Base-by-base conservation (phyloP, 306 rosid species). In the Rosa persica region DNA sequence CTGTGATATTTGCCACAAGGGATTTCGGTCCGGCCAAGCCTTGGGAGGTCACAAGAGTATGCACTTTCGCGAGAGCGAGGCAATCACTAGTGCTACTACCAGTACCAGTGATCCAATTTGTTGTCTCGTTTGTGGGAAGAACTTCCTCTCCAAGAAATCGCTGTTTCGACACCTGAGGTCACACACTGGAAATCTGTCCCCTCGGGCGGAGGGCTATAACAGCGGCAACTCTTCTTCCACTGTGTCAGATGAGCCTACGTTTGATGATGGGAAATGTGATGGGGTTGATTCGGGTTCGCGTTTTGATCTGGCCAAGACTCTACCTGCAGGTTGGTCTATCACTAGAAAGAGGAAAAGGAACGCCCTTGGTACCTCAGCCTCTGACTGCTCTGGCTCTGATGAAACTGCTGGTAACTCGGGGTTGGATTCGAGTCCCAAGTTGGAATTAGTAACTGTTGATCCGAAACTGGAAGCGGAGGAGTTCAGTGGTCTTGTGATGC, bases 21-120 rank as follows among this genome's bases (percentile, higher is more conserved):
- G 71, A 5, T 86, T 86, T 43, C 54, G 36, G 43, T 80, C 85
- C 19, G 85, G 87, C 1, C 86, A 86, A 66, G 87, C 92, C 5
- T 80, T 86, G 3, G 92, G 86, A 12, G 92, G 92, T 36, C 92
- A 89, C 80, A 83, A 60, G 82, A 85, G 87, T 68, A 81, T 84
- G 73, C 92, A 89, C 77, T 36, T 61, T 13, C 78, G 67, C 43
- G 43, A 43, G 19, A 13, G 36, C 60, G 17, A n/a, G 16, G 42
- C 65, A 23, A 51, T 60, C 5, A 1, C 36, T 25, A 11, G 6
- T 23, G 5, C 8, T 4, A 27, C 17, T 12, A 0, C 67, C 13
- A 34, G 22, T 34, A 34, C 12, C 5, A 64, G 12, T 5, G 22
- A 64, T 0, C n/a, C 16, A 12, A 1, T 64, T 15, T 12, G 67